Evolutionary conservation across 768 basidiomycete species (phyloP).

Genomic region (Kwoniella dejecticola): DNA sequence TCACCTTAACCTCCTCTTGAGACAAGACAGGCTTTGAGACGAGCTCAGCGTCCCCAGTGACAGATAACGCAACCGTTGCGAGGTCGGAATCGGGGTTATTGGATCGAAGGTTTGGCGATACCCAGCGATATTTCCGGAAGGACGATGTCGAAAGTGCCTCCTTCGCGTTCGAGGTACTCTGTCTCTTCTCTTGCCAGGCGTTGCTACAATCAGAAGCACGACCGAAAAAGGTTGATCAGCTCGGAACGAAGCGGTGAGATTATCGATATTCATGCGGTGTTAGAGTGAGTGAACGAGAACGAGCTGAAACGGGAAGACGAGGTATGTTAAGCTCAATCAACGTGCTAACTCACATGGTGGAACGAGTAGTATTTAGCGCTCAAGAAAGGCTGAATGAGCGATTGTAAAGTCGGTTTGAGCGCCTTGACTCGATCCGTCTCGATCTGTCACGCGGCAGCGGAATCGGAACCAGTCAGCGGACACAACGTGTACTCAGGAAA

Average conservation of each 20-base stretch:
- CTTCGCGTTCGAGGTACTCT: slow-evolving; percentile 53
- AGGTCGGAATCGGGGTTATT: neutral
- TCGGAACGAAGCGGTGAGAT: no score
- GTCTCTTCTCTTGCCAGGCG: slow-evolving; percentile 43
- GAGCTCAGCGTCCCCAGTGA: no score
- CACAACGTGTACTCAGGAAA: no score
- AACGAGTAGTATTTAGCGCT: slow-evolving; percentile 44
- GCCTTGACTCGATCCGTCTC: slow-evolving; percentile 29
- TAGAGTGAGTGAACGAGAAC: no score
- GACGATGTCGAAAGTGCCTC: slow-evolving; percentile 41
- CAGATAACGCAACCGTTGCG: no score
- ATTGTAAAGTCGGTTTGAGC: slow-evolving; percentile 28
- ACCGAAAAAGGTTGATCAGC: no score
- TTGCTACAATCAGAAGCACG: slow-evolving; percentile 17
- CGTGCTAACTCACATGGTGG: slow-evolving; percentile 28
- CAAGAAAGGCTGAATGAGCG: slow-evolving; percentile 37
- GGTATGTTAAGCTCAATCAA: no score
- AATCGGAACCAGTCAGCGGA: no score
- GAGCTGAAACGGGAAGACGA: no score
- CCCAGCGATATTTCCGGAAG: slow-evolving; percentile 27
- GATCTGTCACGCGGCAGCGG: slow-evolving; percentile 23
- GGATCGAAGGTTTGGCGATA: slow-evolving; percentile 27
- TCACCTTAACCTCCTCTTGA: no score
- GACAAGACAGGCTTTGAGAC: no score
- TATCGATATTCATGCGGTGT: no score